Evolutionary conservation across 1,139 yeast genomes (phyloP).

Genomic region (Zygoascus meyerae): DNA sequence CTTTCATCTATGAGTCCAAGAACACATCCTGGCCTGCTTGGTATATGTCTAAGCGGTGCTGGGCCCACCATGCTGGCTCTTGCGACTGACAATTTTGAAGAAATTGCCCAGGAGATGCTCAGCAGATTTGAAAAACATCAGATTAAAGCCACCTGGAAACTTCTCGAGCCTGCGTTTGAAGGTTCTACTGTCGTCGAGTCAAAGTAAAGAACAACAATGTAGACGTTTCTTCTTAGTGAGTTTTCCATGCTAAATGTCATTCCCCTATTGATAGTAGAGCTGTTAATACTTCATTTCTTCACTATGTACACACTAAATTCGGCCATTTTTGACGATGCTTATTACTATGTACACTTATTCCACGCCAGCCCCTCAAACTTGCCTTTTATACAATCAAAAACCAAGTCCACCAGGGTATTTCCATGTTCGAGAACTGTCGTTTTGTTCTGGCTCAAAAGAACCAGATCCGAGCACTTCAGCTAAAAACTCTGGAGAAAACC

Average conservation of each 20-base stretch:
- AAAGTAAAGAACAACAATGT: no score
- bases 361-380: constrained; percentile 5
- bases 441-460: no score
- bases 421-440: no score
- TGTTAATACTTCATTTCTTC: no score
- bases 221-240: no score
- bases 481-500: background rate
- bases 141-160: constrained; percentile 73
- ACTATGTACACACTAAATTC: no score
- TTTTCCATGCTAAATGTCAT: background rate
- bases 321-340: no score
- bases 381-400: constrained; percentile 6
- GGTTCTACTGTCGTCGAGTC: constrained; percentile 50
- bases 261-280: no score
- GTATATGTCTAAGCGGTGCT: constrained; percentile 94
- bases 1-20: constrained; percentile 76
- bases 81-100: constrained; percentile 82
- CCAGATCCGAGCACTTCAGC: no score
- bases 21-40: constrained; percentile 77
- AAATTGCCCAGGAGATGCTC: constrained; percentile 73
- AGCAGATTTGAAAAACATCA: constrained; percentile 59
- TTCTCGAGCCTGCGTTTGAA: constrained; percentile 78
- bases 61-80: constrained; percentile 95
- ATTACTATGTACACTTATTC: no score
- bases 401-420: background rate